Evolutionary conservation across 2,329 filamentous ascomycete genomes (phyloP), one percentile per base, ranked within the genome.

Genomic region (Mariannaea sp.): DNA sequence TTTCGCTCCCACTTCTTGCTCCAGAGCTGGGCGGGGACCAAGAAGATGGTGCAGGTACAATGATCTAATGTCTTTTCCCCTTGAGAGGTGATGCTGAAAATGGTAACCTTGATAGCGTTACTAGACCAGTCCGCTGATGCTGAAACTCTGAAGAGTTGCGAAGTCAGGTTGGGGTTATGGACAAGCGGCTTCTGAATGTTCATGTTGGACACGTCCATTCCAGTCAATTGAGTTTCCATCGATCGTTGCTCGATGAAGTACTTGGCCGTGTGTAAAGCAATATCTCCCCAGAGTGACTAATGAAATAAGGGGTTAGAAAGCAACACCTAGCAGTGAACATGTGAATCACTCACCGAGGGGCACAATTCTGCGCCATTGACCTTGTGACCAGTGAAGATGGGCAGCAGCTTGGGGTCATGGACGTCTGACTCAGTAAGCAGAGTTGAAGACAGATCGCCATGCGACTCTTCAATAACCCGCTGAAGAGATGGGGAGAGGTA

Each of bases 341-440:
- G 7, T 10, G 4, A 29, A 35, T 1, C 91, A 49, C 42, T 17
- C 24, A 64, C 54, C 2, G 54, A 58, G 5, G 60, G 54, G 30
- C 64, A 63, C 8, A 64, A 29, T 3, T 61, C 48, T 30, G 54
- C 61, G 3, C 52, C 58, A 26, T 64, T 60, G 8, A 64, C 60
- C 13, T 24, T 53, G 22, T 64, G 61, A 1, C 61, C 61, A 10
- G 58, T 45, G 30, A 58, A 58, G n/a, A 56, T 36, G 10, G 58
- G 52, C 7, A 46, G 22, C 7, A 59, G 47, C 20, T 43, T 50
- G 5, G 45, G 39, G 16, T 62, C 51, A 24, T 62, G 59, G 9
- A 54, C 53, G 7, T 62, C 56, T 20, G 56, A 60, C 32, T 62
- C 56, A 5, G 57, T 49, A 4, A 62, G 22, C 2, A 62, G 45